These are phyloP conservation scores for Penicillium odoratum DNA, from an alignment of 495 filamentous ascomycete species.

Conservation along the genomic window DNA sequence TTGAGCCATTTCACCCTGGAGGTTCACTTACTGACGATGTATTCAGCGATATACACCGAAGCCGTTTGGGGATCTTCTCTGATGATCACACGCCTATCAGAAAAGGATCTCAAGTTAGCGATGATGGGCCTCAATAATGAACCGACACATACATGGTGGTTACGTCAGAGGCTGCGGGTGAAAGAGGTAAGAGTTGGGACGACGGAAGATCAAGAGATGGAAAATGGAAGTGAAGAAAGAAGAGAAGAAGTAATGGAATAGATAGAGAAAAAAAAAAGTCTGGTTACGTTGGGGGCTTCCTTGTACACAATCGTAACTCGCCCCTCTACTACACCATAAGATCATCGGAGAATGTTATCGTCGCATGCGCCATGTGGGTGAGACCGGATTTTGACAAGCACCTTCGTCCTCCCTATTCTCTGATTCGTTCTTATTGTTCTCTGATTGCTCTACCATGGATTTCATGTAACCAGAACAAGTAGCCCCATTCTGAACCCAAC, in stretches of 20 bases:
- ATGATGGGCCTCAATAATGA: not conserved
- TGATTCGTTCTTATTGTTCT: constrained; percentile 2
- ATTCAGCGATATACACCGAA: constrained; percentile 76
- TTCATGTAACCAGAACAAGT: not conserved
- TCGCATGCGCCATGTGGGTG: constrained; percentile 15
- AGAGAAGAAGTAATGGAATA: constrained; percentile 2
- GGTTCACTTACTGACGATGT: constrained; percentile 68
- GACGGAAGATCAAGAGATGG: constrained; percentile 3
- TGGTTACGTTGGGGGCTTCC: constrained; percentile 1
- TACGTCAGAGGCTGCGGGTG: constrained; percentile 21
- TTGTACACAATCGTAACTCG: constrained; percentile 4
- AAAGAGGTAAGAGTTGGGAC: not conserved
- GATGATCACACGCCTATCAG: constrained; percentile 78
- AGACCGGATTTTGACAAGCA: constrained; percentile 3
- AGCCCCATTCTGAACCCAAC: not conserved
- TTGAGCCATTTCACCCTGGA: not conserved
- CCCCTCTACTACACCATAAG: constrained; percentile 4
- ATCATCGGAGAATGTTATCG: constrained; percentile 10
- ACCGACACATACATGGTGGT: constrained; percentile 31
- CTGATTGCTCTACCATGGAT: not conserved
- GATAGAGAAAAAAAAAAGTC: not conserved
- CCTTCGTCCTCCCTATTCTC: not conserved
- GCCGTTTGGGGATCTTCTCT: constrained; percentile 64
- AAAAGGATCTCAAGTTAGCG: constrained; percentile 12
- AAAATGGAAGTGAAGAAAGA: not conserved